phyloP scores from a whole-genome alignment of 177 flowering plant genomes.

The Telopea speciosissima region DNA sequence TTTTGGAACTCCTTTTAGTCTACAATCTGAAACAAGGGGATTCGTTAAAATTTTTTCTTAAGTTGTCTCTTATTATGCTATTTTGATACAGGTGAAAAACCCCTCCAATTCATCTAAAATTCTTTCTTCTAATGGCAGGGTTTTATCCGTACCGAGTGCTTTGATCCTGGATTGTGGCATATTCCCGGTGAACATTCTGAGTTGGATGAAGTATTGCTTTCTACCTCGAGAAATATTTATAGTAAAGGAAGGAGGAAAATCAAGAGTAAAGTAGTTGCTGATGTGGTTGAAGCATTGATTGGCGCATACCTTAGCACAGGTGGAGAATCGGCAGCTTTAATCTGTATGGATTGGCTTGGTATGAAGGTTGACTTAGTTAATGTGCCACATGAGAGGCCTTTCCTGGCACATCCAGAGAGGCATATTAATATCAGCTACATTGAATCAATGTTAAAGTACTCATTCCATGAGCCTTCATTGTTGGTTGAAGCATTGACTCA shows the following conservation, averaged over 20 bases:
- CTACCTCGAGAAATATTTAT: conserved; percentile 25
- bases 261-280: conserved; percentile 52
- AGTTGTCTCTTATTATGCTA: too few relatives aligned
- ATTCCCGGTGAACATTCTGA: conserved; percentile 46
- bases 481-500: conserved; percentile 88
- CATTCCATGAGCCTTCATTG: conserved; percentile 59
- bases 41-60: neutral
- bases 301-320: conserved; percentile 59
- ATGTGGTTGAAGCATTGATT: conserved; percentile 69
- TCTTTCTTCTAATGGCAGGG: conserved; percentile 42
- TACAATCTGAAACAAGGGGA: neutral
- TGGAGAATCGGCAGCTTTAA: conserved; percentile 53
- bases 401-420: conserved; percentile 31
- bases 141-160: conserved; percentile 57
- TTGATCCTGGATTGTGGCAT: conserved; percentile 65
- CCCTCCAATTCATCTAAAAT: neutral
- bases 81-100: neutral
- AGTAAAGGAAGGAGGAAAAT: conserved; percentile 28
- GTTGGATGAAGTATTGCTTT: conserved; percentile 29
- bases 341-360: conserved; percentile 78
- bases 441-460: conserved; percentile 49
- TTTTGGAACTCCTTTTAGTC: neutral
- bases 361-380: conserved; percentile 39
- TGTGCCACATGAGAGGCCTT: conserved; percentile 30
- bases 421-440: conserved; percentile 42